Conservation (phyloP, 805 yeast genomes). For the Vanderwaltozyma polyspora region DNA sequence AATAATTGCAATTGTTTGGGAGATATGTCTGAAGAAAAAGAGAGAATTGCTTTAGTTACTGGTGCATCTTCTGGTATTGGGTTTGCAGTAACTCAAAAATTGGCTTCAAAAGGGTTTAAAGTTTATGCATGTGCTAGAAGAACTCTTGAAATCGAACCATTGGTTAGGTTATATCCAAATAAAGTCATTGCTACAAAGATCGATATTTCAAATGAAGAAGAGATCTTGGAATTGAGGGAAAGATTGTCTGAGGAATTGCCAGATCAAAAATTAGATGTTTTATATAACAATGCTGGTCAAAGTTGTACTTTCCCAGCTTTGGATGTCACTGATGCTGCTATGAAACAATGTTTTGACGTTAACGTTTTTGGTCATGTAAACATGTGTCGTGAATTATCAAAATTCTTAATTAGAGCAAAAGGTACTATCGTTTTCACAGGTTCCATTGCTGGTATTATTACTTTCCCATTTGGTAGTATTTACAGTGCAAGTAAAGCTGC, state of each 20-base stretch:
- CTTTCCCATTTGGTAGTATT: constrained; percentile 60
- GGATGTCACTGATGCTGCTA: constrained; percentile 48
- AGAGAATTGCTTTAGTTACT: constrained; percentile 38
- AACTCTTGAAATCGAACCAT: constrained; percentile 42
- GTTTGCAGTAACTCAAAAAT: constrained; percentile 33
- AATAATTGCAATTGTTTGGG: no score
- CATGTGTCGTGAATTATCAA: constrained; percentile 45
- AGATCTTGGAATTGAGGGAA: constrained; percentile 35
- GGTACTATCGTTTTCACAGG: constrained; percentile 71
- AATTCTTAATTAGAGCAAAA: constrained; percentile 47
- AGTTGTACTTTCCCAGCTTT: constrained; percentile 61
- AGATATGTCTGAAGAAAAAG: constrained; percentile 14
- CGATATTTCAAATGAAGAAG: constrained; percentile 46
- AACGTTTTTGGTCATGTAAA: constrained; percentile 65
- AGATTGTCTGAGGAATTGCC: constrained; percentile 31
- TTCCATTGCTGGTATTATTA: constrained; percentile 50
- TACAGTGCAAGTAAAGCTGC: constrained; percentile 69
- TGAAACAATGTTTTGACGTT: constrained; percentile 45
- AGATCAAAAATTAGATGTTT: constrained; percentile 42
- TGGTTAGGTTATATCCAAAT: constrained; percentile 23
- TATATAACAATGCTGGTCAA: constrained; percentile 71
- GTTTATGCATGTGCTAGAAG: constrained; percentile 73
- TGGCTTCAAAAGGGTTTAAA: constrained; percentile 40
- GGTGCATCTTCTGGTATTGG: constrained; percentile 58
- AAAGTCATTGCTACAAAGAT: constrained; percentile 37